These are phyloP conservation scores for Borovskyia barvae DNA, from an alignment of 208 protist genomes.

Conservation along the genomic window DNA sequence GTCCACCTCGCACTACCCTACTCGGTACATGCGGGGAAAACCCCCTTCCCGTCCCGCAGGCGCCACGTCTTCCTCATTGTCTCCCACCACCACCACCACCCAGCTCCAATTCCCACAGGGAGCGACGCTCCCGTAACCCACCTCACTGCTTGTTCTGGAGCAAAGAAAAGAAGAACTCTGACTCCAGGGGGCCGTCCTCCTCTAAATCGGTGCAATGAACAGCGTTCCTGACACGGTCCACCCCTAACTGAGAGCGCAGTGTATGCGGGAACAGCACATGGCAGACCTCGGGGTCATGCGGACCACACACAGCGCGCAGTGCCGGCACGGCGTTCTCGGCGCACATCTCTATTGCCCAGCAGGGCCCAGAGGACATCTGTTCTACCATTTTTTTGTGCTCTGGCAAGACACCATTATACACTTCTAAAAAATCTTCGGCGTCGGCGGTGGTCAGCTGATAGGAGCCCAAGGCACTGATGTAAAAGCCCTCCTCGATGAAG, in stretches of 20 bases:
- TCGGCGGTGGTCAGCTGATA: conserved; percentile 89
- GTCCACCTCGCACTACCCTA: no score
- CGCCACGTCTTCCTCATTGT: no score
- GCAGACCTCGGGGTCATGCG: conserved; percentile 90
- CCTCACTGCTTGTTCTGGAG: conserved; percentile 67
- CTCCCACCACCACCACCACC: no score
- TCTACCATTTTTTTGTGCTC: conserved; percentile 93
- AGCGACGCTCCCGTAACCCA: no score
- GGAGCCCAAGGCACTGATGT: conserved; percentile 89
- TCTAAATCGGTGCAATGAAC: conserved; percentile 97
- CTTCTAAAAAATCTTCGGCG: conserved; percentile 96
- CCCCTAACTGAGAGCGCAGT: conserved; percentile 90
- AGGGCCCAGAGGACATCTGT: conserved; percentile 88
- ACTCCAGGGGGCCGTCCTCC: conserved; percentile 95
- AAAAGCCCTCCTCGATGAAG: conserved; percentile 91
- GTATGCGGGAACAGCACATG: conserved; percentile 91
- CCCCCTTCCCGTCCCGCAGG: no score
- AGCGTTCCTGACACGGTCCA: conserved; percentile 85
- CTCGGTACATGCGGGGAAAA: no score
- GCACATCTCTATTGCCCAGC: conserved; percentile 88
- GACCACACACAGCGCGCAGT: conserved; percentile 88
- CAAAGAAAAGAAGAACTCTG: conserved; percentile 92
- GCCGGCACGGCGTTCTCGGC: conserved; percentile 81
- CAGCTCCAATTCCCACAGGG: no score
- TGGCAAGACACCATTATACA: conserved; percentile 95